A percentile compares a stretch with the other conserved stretches of the same genome.
Conservation (phyloP, 768 basidiomycete genomes). For the Mycena leptocephala region DNA sequence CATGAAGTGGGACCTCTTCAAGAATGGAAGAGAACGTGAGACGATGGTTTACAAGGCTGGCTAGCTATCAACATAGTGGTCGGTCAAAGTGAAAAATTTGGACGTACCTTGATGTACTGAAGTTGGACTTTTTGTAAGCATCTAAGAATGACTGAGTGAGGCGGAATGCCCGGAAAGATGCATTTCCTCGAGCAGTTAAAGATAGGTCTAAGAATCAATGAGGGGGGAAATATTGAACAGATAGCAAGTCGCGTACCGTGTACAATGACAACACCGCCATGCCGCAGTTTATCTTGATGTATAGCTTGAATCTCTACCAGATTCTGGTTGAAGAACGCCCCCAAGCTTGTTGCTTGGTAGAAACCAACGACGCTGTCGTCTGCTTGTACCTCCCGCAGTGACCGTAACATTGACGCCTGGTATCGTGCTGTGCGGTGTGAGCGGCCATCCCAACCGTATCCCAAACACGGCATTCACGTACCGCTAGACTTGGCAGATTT, state of each 20-base stretch:
- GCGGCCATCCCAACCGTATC: conserved; percentile 2
- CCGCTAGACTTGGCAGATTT: conserved; percentile 85
- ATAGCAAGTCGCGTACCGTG: conserved; percentile 71
- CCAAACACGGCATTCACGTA: conserved; percentile 52
- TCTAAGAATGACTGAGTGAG: conserved; percentile 86
- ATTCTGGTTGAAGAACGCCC: conserved; percentile 88
- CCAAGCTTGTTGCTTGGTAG: conserved; percentile 91
- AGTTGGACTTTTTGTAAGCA: conserved; percentile 87
- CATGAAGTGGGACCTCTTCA: conserved; percentile 88
- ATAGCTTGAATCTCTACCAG: conserved; percentile 88
- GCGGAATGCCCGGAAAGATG: conserved; percentile 91
- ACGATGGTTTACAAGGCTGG: conserved; percentile 84
- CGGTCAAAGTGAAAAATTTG: conserved; percentile 12
- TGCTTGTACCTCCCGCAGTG: conserved; percentile 91
- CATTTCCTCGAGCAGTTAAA: conserved; percentile 85
- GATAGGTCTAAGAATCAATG: conserved; percentile 75
- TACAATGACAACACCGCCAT: conserved; percentile 89
- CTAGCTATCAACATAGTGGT: conserved; percentile 33
- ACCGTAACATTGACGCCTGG: conserved; percentile 88
- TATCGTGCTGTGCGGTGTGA: conserved; percentile 72
- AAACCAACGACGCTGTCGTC: conserved; percentile 96
- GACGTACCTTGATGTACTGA: conserved; percentile 87
- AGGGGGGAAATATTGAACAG: conserved; percentile 27
- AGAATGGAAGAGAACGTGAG: conserved; percentile 91
- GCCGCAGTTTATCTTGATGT: conserved; percentile 88